Evolutionary conservation across 2,329 filamentous ascomycete species (phyloP), one percentile per base, ranked within the genome.

Genomic region (Lachnellula subtilissima): DNA sequence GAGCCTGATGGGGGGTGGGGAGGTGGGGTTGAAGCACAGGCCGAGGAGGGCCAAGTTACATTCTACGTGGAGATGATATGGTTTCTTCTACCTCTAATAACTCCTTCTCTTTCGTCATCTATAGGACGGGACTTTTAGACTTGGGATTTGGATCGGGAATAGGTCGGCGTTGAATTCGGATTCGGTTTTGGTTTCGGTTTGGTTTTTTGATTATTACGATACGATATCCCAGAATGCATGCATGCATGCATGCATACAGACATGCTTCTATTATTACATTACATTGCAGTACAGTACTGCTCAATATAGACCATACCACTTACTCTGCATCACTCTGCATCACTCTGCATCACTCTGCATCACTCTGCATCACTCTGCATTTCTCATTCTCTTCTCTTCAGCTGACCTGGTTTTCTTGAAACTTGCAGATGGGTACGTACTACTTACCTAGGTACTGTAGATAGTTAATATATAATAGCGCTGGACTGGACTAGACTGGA

Each of bases 1-100:
- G 74, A 84, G 78, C 54, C 72, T 88, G 37, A 78, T 87, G 70
- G 70, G 76, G 45, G 75, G 74, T 57, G 83, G 83, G 52, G 81
- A 85, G 28, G 74, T 87, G 22, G 83, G 82, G 8, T 71, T 87
- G 65, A 84, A 83, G 72, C 62, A 64, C 37, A 66, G 71, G 55
- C 70, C 66, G 42, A 71, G 75, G 51, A 74, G 81, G 53, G 69
- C 71, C 59, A 78, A 74, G 65, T 68, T 83, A 6, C 77, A 83
- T 66, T 76, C 75, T 50, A 83, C 81, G 19, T 84, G 82, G 81
- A 75, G 78, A 68, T 81, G 55, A 52, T 22, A 17, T 28, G 4
- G 2, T 6, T 25, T 17, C 50, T 39, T 43, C 2, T 47, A 28
- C 28, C 7, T 9, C 28, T 9, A 28, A 7, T 28, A 8, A 14